Percentiles rank a stretch among this genome's conserved stretches.
These are phyloP conservation scores for Saccharomyces hybrid DNA, from an alignment of 1,139 yeast species.

Conservation along the genomic window DNA sequence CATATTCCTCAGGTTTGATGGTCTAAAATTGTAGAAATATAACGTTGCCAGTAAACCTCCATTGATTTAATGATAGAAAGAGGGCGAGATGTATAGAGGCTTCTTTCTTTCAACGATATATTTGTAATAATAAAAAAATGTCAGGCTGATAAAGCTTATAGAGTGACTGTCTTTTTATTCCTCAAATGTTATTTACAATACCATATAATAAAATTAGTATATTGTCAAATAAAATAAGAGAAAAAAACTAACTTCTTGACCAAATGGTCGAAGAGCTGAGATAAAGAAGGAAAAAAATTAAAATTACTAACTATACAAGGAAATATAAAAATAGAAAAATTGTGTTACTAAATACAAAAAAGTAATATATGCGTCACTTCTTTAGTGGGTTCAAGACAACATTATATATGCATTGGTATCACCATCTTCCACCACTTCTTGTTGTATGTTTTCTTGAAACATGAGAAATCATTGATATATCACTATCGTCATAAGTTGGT, in stretches of 20 bases:
- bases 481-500: slow-evolving; percentile 29
- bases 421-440: slow-evolving; percentile 29
- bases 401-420: slow-evolving; percentile 3
- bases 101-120: not conserved
- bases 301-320: not conserved
- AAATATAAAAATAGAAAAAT: not conserved
- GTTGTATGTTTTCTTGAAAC: slow-evolving; percentile 26
- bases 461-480: slow-evolving; percentile 33
- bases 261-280: not conserved
- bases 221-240: not conserved
- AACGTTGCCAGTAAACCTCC: not conserved
- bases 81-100: not conserved
- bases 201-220: not conserved
- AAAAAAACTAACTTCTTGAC: not conserved
- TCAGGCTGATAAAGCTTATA: not conserved
- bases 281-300: too few relatives aligned
- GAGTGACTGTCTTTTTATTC: not conserved
- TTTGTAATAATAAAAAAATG: not conserved
- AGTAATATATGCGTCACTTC: not conserved
- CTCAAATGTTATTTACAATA: not conserved
- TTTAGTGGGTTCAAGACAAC: not conserved
- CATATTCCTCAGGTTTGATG: slow-evolving; percentile 33
- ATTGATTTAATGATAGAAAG: not conserved
- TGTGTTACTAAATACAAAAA: not conserved
- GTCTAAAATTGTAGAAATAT: slow-evolving; percentile 8